These are phyloP conservation scores for Asterionellopsis glacialis DNA, from an alignment of 108 stramenopile genomes.

Conservation along the genomic window DNA sequence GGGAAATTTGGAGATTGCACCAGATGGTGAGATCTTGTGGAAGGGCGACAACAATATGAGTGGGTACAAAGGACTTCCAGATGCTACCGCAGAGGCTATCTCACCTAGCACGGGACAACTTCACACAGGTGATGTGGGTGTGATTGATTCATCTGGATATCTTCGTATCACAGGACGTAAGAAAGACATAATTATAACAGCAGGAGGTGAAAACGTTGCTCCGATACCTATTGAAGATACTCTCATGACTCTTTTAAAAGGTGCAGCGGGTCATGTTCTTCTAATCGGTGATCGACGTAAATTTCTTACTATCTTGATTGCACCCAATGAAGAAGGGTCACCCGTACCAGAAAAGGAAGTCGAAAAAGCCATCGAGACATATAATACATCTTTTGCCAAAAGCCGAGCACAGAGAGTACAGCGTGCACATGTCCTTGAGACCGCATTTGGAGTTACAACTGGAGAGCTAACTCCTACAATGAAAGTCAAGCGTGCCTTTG, in stretches of 20 bases:
- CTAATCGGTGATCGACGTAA: conserved; percentile 72
- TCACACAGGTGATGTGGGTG: background rate
- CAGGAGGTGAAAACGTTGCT: conserved; percentile 74
- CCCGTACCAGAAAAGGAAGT: conserved; percentile 19
- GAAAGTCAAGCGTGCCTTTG: conserved; percentile 74
- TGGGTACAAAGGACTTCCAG: conserved; percentile 9
- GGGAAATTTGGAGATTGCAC: conserved; percentile 63
- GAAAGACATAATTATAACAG: conserved; percentile 62
- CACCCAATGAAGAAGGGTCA: conserved; percentile 8
- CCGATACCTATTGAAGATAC: conserved; percentile 70
- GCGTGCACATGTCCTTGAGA: conserved; percentile 48
- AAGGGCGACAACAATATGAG: conserved; percentile 65
- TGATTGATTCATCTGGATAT: conserved; percentile 15
- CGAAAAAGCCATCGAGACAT: conserved; percentile 17
- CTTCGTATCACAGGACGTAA: conserved; percentile 35
- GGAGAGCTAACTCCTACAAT: conserved; percentile 81
- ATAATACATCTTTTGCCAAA: conserved; percentile 29
- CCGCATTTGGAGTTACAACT: conserved; percentile 53
- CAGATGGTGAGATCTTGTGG: conserved; percentile 45
- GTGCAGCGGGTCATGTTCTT: conserved; percentile 36
- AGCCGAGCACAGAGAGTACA: conserved; percentile 66
- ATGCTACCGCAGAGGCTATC: background rate
- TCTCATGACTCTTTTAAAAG: conserved; percentile 32
- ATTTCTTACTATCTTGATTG: conserved; percentile 32
- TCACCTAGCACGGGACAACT: background rate